Conservation (phyloP, 176 grass and related monocot species). For the Dendrocalamus sinicus region DNA sequence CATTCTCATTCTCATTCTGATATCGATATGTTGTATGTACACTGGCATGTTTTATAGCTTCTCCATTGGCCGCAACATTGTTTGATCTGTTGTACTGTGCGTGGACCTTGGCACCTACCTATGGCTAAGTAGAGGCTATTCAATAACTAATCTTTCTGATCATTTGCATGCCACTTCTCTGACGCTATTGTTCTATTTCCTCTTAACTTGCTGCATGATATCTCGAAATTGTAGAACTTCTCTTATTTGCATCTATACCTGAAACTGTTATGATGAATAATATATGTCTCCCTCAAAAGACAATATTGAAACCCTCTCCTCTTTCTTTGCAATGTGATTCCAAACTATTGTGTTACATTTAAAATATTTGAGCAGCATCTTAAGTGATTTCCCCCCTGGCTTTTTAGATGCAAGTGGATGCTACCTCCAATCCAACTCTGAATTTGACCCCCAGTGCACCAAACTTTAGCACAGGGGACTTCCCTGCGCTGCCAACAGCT, state of each 20-base stretch:
- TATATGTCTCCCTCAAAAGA: neutral
- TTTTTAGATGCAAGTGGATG: constrained; percentile 90
- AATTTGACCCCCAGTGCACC: constrained; percentile 58
- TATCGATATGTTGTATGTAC: neutral
- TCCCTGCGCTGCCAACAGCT: constrained; percentile 71
- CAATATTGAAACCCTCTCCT: neutral
- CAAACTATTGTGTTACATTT: neutral
- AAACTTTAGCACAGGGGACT: constrained; percentile 78
- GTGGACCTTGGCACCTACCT: neutral
- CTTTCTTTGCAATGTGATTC: constrained; percentile 1
- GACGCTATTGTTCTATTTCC: neutral
- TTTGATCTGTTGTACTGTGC: neutral
- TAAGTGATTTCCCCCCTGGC: constrained; percentile 2
- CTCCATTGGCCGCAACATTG: neutral
- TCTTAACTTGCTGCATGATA: neutral
- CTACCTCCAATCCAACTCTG: constrained; percentile 51
- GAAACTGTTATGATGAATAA: neutral
- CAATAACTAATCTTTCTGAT: neutral
- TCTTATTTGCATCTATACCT: neutral
- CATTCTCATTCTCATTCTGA: neutral
- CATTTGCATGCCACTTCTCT: neutral
- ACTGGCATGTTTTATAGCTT: neutral
- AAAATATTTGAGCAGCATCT: constrained; percentile 2
- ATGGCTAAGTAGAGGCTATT: neutral
- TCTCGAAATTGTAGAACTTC: neutral